phyloP scores from a whole-genome alignment of 441 rosid genomes.

The Syzygium syzygioides region DNA sequence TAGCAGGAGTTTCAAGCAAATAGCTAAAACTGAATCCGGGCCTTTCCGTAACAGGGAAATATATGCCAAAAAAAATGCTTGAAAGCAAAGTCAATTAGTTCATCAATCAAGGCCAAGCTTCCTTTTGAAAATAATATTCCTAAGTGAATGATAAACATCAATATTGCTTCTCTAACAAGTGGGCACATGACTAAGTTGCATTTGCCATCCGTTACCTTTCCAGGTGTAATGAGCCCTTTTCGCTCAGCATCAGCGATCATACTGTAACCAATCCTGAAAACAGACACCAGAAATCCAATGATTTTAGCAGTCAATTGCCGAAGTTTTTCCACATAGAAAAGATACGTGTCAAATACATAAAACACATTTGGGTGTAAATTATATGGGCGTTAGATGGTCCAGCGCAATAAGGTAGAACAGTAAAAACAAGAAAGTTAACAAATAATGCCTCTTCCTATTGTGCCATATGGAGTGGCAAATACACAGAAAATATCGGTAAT shows the following conservation, averaged over 20 bases:
- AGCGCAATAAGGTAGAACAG: not conserved
- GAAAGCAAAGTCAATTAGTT: not conserved
- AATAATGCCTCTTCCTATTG: not conserved
- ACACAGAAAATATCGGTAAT: not conserved
- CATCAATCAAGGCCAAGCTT: not conserved
- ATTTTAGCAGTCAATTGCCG: not conserved
- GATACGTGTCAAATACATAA: not conserved
- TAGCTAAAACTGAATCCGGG: not conserved
- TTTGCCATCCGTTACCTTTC: conserved; percentile 51
- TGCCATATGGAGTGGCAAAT: not conserved
- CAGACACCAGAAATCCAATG: not conserved
- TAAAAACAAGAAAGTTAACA: not conserved
- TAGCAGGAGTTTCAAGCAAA: not conserved
- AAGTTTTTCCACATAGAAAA: not conserved
- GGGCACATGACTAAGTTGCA: not conserved
- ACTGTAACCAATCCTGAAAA: conserved; percentile 87
- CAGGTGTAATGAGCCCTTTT: conserved; percentile 80
- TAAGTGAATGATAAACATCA: not conserved
- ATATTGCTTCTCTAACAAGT: not conserved
- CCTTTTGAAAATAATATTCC: not conserved
- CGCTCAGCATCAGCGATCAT: conserved; percentile 95
- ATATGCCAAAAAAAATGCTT: not conserved
- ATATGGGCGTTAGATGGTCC: not conserved
- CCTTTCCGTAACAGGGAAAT: not conserved
- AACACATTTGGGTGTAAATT: not conserved